Conservation (phyloP, 2,329 filamentous ascomycete genomes). For the Ceratocystis papillata region DNA sequence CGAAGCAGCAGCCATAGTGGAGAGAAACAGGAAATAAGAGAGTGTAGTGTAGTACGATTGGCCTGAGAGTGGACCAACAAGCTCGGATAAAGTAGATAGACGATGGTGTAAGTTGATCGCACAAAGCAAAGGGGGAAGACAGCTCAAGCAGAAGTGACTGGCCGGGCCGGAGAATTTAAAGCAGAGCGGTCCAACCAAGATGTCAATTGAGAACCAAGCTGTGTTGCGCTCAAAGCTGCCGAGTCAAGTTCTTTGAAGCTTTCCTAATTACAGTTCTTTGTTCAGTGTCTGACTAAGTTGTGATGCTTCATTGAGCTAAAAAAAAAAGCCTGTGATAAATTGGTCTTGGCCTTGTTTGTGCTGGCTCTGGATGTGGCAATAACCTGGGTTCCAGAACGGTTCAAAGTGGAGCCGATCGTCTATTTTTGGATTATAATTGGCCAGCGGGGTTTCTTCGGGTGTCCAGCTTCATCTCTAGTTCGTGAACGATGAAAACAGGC, state of each 20-base stretch:
- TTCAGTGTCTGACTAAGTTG: background rate
- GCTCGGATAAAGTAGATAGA: background rate
- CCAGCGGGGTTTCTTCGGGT: slow-evolving; percentile 15
- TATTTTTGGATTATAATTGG: slow-evolving; percentile 8
- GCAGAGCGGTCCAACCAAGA: background rate
- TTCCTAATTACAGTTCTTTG: background rate
- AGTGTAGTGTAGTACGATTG: background rate
- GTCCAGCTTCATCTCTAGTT: slow-evolving; percentile 1
- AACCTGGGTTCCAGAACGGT: slow-evolving; percentile 7
- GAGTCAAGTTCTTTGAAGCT: background rate
- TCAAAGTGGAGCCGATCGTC: background rate
- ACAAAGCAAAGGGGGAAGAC: background rate
- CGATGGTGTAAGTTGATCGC: background rate
- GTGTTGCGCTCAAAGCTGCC: background rate
- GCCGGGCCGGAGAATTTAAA: background rate
- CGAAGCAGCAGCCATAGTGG: background rate
- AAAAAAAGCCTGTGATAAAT: background rate
- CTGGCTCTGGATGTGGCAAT: background rate
- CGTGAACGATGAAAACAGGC: background rate
- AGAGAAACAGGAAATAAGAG: background rate
- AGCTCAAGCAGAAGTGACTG: background rate
- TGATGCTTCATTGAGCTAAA: background rate
- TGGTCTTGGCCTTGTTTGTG: background rate
- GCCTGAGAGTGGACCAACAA: background rate
- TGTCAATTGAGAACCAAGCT: background rate